Percentiles rank a stretch among this genome's conserved stretches.
phyloP scores from a whole-genome alignment of 257 asterid genomes.

The Salvia hispanica region DNA sequence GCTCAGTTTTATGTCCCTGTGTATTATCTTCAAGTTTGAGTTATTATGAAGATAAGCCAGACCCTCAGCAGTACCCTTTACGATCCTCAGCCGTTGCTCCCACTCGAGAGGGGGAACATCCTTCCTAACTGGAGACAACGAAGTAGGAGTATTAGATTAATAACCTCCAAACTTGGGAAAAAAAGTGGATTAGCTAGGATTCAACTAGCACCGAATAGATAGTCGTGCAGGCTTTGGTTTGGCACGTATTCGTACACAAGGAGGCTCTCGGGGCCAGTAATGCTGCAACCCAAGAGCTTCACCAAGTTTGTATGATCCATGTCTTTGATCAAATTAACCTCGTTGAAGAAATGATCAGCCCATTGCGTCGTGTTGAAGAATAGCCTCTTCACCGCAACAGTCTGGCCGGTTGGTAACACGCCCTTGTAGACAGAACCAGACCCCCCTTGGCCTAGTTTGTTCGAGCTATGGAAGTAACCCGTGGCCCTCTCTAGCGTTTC shows the following conservation, averaged over 20 bases:
- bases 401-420: conserved; percentile 54
- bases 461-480: conserved; percentile 51
- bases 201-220: conserved; percentile 45
- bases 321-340: conserved; percentile 73
- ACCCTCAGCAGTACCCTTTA: conserved; percentile 73
- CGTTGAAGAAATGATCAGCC: conserved; percentile 84
- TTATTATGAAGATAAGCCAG: conserved; percentile 68
- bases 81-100: conserved; percentile 53
- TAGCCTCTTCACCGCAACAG: conserved; percentile 70
- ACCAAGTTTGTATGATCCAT: conserved; percentile 66
- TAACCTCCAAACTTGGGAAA: neutral
- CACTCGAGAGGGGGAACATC: conserved; percentile 51
- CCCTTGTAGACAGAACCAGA: conserved; percentile 87
- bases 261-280: conserved; percentile 83
- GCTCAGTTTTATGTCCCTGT: conserved; percentile 69
- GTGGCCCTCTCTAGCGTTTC: conserved; percentile 73
- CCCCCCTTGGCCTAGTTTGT: conserved; percentile 78
- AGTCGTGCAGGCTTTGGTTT: conserved; percentile 72
- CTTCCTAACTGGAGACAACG: conserved; percentile 42
- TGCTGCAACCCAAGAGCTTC: conserved; percentile 78
- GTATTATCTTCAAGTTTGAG: conserved; percentile 56
- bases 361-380: conserved; percentile 74
- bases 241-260: conserved; percentile 72
- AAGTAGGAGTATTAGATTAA: neutral
- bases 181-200: conserved; percentile 16